Conservation (phyloP, 495 filamentous ascomycete genomes). For the Choiromyces venosus region DNA sequence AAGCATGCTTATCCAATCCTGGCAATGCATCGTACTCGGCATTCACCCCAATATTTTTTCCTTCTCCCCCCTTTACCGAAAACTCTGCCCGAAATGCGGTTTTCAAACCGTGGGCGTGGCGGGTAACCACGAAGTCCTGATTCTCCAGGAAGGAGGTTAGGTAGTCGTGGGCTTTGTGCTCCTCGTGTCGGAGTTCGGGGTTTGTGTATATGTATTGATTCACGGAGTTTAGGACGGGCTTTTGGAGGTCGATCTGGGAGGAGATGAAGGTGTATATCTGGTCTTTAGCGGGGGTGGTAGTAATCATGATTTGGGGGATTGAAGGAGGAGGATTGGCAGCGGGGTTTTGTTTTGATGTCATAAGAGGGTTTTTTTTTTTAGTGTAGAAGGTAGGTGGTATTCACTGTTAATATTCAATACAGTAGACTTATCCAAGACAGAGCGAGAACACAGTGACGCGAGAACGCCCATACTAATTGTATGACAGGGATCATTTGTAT, state of each 20-base stretch:
- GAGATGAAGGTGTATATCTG: neutral
- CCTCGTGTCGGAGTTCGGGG: neutral
- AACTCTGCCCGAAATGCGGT: conserved; percentile 46
- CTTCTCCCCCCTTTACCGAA: conserved; percentile 35
- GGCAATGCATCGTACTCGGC: conserved; percentile 47
- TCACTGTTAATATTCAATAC: neutral
- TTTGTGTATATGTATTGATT: neutral
- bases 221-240: neutral
- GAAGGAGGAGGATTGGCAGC: neutral
- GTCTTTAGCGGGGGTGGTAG: neutral
- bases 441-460: too few relatives aligned
- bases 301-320: neutral
- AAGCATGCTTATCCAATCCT: conserved; percentile 50
- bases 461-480: too few relatives aligned
- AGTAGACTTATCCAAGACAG: too few relatives aligned
- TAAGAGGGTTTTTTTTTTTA: neutral
- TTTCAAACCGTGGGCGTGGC: conserved; percentile 42
- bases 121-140: conserved; percentile 34
- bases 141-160: neutral
- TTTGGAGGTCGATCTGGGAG: neutral
- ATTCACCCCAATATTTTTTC: conserved; percentile 43
- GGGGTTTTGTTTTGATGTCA: neutral
- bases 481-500: too few relatives aligned
- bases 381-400: neutral
- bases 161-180: neutral